These are phyloP conservation scores for Warburgia ugandensis DNA, from an alignment of 164 flowering plant species.

Conservation along the genomic window DNA sequence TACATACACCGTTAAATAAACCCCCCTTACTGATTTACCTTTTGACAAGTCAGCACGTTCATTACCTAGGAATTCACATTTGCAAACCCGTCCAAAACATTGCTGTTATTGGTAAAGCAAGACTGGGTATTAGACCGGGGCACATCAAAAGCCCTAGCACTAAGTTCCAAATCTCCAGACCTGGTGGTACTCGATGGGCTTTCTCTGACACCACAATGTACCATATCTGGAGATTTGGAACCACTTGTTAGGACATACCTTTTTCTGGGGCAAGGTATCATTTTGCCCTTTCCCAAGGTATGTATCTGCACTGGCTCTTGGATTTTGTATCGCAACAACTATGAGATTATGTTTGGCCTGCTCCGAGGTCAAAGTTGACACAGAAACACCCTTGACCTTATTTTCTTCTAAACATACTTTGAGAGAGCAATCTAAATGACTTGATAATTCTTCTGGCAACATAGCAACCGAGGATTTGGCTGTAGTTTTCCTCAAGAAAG, in stretches of 20 bases:
- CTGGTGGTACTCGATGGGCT: slow-evolving; percentile 11
- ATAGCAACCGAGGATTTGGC: too few species aligned
- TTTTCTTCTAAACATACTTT: too few species aligned
- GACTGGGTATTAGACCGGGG: not conserved
- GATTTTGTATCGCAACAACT: slow-evolving; percentile 14
- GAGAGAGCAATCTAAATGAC: too few species aligned
- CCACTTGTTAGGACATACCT: slow-evolving; percentile 16
- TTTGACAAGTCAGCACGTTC: slow-evolving; percentile 3
- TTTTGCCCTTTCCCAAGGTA: slow-evolving; percentile 13
- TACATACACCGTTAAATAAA: too few species aligned
- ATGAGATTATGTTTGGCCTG: slow-evolving; percentile 10
- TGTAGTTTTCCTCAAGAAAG: too few species aligned
- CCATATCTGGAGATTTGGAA: slow-evolving; percentile 21
- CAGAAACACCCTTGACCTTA: too few species aligned
- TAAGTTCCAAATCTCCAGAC: slow-evolving; percentile 8
- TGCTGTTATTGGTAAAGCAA: slow-evolving; percentile 1
- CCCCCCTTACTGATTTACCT: too few species aligned
- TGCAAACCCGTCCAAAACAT: slow-evolving; percentile 6
- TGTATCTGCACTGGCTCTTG: slow-evolving; percentile 8
- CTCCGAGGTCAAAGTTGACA: too few species aligned
- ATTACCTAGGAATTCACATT: slow-evolving; percentile 4
- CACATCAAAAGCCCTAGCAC: slow-evolving; percentile 3
- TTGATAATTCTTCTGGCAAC: too few species aligned
- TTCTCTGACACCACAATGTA: slow-evolving; percentile 5
- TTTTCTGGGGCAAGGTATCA: slow-evolving; percentile 25